Evolutionary conservation across 495 filamentous ascomycete species (phyloP).

Genomic region (Bacidia gigantensis): DNA sequence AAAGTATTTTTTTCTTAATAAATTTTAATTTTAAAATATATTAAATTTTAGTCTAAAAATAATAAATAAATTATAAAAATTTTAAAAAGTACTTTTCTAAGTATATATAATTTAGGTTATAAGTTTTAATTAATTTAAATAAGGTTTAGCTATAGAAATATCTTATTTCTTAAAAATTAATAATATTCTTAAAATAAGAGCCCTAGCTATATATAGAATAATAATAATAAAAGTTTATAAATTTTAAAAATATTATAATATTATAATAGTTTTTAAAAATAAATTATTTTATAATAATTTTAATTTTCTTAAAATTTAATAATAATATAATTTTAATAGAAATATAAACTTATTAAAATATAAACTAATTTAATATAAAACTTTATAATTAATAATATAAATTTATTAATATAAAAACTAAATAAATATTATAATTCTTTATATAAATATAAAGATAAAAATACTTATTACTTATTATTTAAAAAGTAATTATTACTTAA

Average conservation of each 20-base stretch:
- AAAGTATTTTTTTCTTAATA: neutral
- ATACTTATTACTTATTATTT: neutral
- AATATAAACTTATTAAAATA: neutral
- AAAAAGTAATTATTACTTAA: neutral
- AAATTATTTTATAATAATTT: neutral
- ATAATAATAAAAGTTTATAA: neutral
- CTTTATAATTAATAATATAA: neutral
- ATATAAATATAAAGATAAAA: neutral
- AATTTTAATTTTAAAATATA: neutral
- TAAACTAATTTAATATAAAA: slow-evolving; percentile 1
- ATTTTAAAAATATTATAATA: neutral
- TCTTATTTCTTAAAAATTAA: neutral
- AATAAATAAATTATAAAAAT: neutral
- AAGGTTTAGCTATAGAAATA: neutral
- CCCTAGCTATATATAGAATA: neutral
- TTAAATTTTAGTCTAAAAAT: neutral
- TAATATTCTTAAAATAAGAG: slow-evolving; percentile 1
- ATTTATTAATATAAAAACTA: neutral
- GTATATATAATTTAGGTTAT: slow-evolving; percentile 1
- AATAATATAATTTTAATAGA: neutral
- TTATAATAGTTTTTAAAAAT: neutral
- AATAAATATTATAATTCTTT: neutral
- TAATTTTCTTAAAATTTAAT: neutral
- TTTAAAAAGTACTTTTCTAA: slow-evolving; percentile 1
- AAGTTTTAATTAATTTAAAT: slow-evolving; percentile 1